phyloP scores from a whole-genome alignment of 257 asterid genomes.

The Solanum pinnatisectum region DNA sequence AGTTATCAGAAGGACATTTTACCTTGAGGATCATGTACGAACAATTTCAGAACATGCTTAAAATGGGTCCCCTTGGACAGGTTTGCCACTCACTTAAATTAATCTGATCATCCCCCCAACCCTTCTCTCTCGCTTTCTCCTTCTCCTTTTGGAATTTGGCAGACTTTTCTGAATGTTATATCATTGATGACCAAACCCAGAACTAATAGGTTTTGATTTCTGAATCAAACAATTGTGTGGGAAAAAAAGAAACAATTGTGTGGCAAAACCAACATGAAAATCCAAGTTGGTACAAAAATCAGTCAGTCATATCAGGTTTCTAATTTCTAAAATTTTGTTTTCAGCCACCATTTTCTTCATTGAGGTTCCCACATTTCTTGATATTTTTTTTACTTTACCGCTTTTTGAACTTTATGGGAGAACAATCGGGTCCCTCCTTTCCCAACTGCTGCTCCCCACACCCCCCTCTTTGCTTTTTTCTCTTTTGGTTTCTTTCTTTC shows the following conservation, averaged over 20 bases:
- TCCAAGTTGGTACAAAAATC: neutral
- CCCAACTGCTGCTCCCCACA: neutral
- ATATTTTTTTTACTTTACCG: neutral
- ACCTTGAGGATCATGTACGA: conserved; percentile 90
- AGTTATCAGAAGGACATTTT: conserved; percentile 88
- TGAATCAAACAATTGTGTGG: neutral
- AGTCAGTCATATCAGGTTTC: neutral
- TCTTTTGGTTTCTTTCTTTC: neutral
- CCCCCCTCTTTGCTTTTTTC: neutral
- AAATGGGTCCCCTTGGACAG: conserved; percentile 97
- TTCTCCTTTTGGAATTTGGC: neutral
- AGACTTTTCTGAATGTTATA: neutral
- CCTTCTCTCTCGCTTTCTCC: neutral
- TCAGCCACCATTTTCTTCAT: neutral
- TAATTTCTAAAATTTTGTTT: neutral
- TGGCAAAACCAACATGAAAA: neutral
- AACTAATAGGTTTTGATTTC: neutral
- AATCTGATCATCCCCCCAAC: neutral
- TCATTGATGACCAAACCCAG: neutral
- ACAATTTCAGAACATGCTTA: conserved; percentile 81
- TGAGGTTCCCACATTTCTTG: neutral
- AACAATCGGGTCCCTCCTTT: neutral
- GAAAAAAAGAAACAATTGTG: neutral
- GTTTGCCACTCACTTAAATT: conserved; percentile 20
- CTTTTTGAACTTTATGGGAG: neutral